phyloP scores from a whole-genome alignment of 371 early-diverging fungal genomes.

The Fennellomyces sp. region DNA sequence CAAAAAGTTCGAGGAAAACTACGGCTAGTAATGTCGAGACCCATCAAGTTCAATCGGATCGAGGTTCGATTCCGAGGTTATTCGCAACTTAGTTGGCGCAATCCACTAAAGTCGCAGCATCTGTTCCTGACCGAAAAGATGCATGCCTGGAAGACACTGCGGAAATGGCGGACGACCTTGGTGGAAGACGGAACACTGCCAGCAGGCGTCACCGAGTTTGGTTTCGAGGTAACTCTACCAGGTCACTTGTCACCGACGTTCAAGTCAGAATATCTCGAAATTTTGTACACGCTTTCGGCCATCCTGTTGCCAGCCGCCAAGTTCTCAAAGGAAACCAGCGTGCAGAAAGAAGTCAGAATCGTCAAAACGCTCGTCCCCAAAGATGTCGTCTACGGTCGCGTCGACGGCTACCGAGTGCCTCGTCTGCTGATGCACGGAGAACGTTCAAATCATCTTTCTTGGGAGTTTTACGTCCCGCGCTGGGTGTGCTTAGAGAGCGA shows the following conservation, averaged over 20 bases:
- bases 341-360: slow-evolving; percentile 14
- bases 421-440: slow-evolving; percentile 24
- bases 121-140: slow-evolving; percentile 21
- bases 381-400: slow-evolving; percentile 25
- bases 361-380: slow-evolving; percentile 33
- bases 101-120: slow-evolving; percentile 20
- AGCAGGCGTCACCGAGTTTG: slow-evolving; percentile 34
- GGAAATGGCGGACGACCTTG: slow-evolving; percentile 25
- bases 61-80: slow-evolving; percentile 33
- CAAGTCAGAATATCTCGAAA: slow-evolving; percentile 24
- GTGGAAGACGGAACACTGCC: slow-evolving; percentile 33
- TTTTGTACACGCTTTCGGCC: slow-evolving; percentile 25
- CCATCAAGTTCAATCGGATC: slow-evolving; percentile 23
- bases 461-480: slow-evolving; percentile 30
- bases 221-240: slow-evolving; percentile 36
- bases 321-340: slow-evolving; percentile 22
- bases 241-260: slow-evolving; percentile 29
- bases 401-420: slow-evolving; percentile 28
- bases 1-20: slow-evolving; percentile 39
- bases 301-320: slow-evolving; percentile 24
- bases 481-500: slow-evolving; percentile 30
- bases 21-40: slow-evolving; percentile 30
- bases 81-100: slow-evolving; percentile 30
- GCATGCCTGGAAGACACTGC: slow-evolving; percentile 28
- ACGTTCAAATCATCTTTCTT: not conserved